Evolutionary conservation across 1,139 yeast species (phyloP), one percentile per base, ranked within the genome.

Genomic region (Yamadazyma taylorii): DNA sequence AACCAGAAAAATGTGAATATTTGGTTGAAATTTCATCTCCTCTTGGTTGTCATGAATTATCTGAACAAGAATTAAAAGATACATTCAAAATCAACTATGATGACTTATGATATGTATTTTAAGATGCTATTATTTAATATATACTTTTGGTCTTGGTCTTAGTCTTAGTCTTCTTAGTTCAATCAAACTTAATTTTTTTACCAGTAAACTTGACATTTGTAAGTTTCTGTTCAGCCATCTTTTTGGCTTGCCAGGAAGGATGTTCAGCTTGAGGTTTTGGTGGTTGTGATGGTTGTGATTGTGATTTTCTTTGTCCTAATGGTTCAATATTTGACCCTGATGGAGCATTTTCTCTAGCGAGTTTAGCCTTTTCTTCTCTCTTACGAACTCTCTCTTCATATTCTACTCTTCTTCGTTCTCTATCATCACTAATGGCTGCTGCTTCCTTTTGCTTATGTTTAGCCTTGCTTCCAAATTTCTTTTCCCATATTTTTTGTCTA

Each of bases 201-300:
- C 97, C 98, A 35, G 71, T 62, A 55, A 89, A 89, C 53, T 83
- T 81, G 35, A 75, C 80, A 41, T 78, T 78, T 60, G 78, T 77
- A 44, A 70, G 58, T 50, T 79, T 76, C 56, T 83, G 82, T 61
- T 86, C 85, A 38, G 85, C 86, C 42, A 69, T 58, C 60, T 73
- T 75, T 64, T 83, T 84, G 14, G 98, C 98, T 51, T 80, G 82
- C 98, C 98, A 92, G 3, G 98, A 92, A 13, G 98, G 98, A 75
- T 92, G 98, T 12, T 39, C 46, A 24, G 32, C 17, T 17, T 33
- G 27, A 14, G 37, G 14, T 6, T n/a, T 30, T 24, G 19, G 17
- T 15, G 35, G 30, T 12, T 17, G 22, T 8, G 21, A 24, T 15
- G 13, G 12, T 7, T 6, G 9, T 11, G 10, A n/a, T 19, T 15